A percentile compares a stretch with the other conserved stretches of the same genome.
Evolutionary conservation across 306 rosid species (phyloP).

Genomic region (Gillenia trifoliata): DNA sequence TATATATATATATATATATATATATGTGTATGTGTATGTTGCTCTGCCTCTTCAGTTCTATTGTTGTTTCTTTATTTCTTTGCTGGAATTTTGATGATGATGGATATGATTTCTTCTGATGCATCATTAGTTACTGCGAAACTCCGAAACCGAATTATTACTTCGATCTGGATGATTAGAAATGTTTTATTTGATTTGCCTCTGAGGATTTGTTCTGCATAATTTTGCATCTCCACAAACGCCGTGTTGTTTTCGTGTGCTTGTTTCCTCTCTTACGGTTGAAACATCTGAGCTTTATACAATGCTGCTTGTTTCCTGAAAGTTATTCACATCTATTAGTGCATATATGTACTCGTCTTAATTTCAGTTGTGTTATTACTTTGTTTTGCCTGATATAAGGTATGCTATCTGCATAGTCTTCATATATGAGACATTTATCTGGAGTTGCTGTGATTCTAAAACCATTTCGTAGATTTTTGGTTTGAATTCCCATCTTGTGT

Average conservation of each 20-base stretch:
- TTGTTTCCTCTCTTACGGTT: background rate
- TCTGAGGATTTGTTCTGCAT: background rate
- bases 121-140: background rate
- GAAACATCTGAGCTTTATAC: background rate
- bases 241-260: background rate
- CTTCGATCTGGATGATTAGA: background rate
- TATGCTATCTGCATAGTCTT: background rate
- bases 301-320: no score
- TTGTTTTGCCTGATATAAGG: no score
- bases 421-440: background rate
- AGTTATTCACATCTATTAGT: no score
- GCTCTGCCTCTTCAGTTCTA: background rate
- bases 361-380: no score
- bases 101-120: background rate
- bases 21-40: background rate
- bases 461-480: background rate
- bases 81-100: background rate
- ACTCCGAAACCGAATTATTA: background rate
- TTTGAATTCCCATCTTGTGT: background rate
- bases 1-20: no score
- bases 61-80: background rate
- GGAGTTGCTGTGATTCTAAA: background rate
- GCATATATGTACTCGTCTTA: no score
- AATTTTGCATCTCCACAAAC: background rate
- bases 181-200: background rate